Evolutionary conservation across 176 grass and related monocot species (phyloP).

Genomic region (Raddia distichophylla): DNA sequence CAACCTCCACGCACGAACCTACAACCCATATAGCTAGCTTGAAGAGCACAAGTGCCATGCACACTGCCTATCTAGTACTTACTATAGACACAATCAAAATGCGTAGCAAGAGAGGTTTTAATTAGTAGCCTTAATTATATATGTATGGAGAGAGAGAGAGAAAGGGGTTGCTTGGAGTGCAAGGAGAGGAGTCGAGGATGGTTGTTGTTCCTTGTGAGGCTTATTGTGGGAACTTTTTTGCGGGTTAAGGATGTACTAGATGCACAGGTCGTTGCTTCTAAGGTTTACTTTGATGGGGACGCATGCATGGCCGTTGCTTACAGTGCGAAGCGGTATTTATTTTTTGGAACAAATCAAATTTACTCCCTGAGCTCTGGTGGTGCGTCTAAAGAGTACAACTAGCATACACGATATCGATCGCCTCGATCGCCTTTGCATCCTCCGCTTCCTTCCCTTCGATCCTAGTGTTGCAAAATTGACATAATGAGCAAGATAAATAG

Average conservation of each 20-base stretch:
- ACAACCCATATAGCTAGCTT: conserved; percentile 41
- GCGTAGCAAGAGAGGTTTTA: not conserved
- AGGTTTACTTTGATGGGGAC: conserved; percentile 47
- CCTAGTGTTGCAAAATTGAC: too few species aligned
- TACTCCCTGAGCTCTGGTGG: too few species aligned
- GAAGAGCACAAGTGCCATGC: conserved; percentile 6
- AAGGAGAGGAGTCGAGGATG: conserved; percentile 3
- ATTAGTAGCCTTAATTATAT: not conserved
- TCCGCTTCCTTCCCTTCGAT: too few species aligned
- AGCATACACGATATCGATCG: too few species aligned
- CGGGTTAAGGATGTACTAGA: not conserved
- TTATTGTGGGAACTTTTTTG: conserved; percentile 20
- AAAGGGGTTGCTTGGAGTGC: conserved; percentile 58
- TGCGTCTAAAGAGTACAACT: too few species aligned
- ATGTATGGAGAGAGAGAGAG: not conserved
- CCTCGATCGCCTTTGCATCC: too few species aligned
- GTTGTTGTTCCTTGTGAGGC: conserved; percentile 42
- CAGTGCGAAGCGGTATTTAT: not conserved
- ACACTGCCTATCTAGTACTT: not conserved
- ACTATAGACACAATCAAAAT: not conserved
- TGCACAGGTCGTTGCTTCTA: conserved; percentile 53
- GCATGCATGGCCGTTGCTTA: not conserved
- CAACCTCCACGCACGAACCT: conserved; percentile 30
- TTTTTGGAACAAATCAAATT: too few species aligned
- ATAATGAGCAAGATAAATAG: too few species aligned